phyloP scores from a whole-genome alignment of 2,329 filamentous ascomycete species.

The Epichloe glyceriae region DNA sequence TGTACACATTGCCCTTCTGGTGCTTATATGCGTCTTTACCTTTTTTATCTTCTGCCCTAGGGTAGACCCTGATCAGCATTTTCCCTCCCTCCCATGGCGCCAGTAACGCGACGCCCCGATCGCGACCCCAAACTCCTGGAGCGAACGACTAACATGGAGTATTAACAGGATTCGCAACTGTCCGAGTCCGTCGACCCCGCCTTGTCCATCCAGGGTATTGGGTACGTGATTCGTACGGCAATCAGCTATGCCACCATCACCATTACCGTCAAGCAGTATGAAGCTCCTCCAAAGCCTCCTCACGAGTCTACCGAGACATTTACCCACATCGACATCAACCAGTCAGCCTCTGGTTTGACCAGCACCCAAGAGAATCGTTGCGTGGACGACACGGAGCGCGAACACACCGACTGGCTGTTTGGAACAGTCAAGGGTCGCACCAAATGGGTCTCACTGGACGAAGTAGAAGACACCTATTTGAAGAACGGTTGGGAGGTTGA shows the following conservation, averaged over 20 bases:
- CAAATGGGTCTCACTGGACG: slow-evolving; percentile 32
- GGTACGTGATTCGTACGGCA: slow-evolving; percentile 60
- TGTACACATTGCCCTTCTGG: background rate
- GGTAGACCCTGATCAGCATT: background rate
- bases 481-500: slow-evolving; percentile 47
- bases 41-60: no score
- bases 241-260: slow-evolving; percentile 57
- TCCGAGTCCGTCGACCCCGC: slow-evolving; percentile 57
- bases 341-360: slow-evolving; percentile 59
- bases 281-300: slow-evolving; percentile 28
- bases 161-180: slow-evolving; percentile 57
- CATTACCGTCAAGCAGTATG: slow-evolving; percentile 46
- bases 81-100: background rate
- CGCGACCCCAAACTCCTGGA: background rate
- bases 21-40: background rate
- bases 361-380: slow-evolving; percentile 46
- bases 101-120: background rate
- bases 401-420: slow-evolving; percentile 70
- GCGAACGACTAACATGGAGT: background rate
- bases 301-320: slow-evolving; percentile 25
- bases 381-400: slow-evolving; percentile 38
- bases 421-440: slow-evolving; percentile 53
- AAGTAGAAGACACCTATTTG: slow-evolving; percentile 42
- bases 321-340: slow-evolving; percentile 58
- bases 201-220: slow-evolving; percentile 58